phyloP scores from a whole-genome alignment of 2,329 filamentous ascomycete species.

The Penicillium sp. region DNA sequence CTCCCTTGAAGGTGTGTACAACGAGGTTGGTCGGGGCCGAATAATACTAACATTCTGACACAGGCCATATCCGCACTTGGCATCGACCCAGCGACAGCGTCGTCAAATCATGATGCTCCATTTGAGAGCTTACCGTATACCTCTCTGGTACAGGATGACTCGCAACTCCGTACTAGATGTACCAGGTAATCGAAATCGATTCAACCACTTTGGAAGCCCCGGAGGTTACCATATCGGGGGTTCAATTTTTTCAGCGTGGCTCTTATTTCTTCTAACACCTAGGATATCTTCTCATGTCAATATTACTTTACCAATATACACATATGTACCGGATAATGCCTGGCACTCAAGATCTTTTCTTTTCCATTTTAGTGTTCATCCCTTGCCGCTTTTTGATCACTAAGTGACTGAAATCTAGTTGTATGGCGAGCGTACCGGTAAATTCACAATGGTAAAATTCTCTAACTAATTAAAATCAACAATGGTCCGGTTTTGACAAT shows the following conservation, averaged over 20 bases:
- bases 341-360: no score
- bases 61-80: constrained; percentile 75
- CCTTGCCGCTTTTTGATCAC: no score
- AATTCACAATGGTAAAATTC: no score
- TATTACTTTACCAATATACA: not conserved
- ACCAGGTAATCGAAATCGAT: not conserved
- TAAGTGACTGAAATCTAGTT: no score
- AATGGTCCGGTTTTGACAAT: no score
- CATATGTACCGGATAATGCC: no score
- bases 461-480: no score
- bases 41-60: constrained; percentile 16
- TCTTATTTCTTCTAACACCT: not conserved
- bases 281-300: not conserved
- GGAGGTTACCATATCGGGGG: not conserved
- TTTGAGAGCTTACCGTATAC: not conserved
- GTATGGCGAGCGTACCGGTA: no score
- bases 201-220: not conserved
- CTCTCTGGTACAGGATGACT: not conserved
- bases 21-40: constrained; percentile 2
- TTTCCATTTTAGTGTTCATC: no score
- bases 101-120: constrained; percentile 19
- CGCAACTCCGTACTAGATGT: no score
- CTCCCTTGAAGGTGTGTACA: constrained; percentile 74
- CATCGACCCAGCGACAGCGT: constrained; percentile 56
- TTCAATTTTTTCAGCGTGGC: not conserved